phyloP scores from a whole-genome alignment of 768 basidiomycete genomes.

The Cystofilobasidium capitatum region DNA sequence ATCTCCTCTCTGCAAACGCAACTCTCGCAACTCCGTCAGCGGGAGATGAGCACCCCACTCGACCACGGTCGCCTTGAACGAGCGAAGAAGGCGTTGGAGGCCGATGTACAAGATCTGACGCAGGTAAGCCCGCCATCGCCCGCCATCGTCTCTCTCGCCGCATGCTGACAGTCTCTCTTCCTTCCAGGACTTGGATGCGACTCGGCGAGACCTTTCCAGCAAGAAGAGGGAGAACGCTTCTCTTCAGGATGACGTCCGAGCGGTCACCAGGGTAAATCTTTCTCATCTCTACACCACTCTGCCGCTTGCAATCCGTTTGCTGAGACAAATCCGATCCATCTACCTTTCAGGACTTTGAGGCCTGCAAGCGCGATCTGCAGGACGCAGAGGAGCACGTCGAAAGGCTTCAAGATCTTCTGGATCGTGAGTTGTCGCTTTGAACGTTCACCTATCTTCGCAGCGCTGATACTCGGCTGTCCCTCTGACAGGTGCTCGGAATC shows the following conservation, averaged over 20 bases:
- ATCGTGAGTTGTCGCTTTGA: neutral
- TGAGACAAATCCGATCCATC: too few species aligned
- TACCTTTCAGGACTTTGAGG: slow-evolving; percentile 1
- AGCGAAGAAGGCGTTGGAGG: slow-evolving; percentile 23
- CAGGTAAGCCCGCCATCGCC: slow-evolving; percentile 7
- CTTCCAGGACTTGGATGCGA: neutral
- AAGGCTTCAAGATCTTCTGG: slow-evolving; percentile 5
- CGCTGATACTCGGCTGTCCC: neutral
- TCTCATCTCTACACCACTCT: neutral
- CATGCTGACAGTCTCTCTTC: neutral
- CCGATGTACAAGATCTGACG: slow-evolving; percentile 37
- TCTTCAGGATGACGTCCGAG: neutral
- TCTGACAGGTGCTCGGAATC: neutral
- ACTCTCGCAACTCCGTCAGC: neutral
- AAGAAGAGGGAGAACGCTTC: neutral
- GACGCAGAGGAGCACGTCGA: slow-evolving; percentile 17
- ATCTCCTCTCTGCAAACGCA: slow-evolving; percentile 10
- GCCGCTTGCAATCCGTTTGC: too few species aligned
- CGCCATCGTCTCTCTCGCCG: neutral
- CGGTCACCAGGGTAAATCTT: neutral
- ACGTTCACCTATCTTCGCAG: neutral
- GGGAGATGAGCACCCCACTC: neutral
- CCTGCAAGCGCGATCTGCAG: neutral
- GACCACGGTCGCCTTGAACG: neutral
- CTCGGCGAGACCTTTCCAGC: neutral